Base-by-base conservation (phyloP, 805 yeast genomes). In the Nakazawaea ernobii region DNA sequence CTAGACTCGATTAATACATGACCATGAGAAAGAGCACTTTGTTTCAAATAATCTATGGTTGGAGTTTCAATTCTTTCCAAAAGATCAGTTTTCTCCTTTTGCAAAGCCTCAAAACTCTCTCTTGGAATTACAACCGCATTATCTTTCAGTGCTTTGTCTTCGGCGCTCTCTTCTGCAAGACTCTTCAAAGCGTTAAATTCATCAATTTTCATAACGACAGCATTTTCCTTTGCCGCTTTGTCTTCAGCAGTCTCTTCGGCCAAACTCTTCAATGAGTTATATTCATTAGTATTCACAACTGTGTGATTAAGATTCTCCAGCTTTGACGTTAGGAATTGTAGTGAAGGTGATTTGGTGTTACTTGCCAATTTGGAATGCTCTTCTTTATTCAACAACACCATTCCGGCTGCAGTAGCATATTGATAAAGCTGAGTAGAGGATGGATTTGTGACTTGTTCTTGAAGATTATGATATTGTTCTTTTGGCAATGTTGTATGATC, bases 91-190 rank as follows among this genome's bases (percentile, higher is more conserved):
- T 14, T 33, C 14, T 33, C 36, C 4, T 33, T 38, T 11, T 24
- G n/a, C 45, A 56, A 46, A 24, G 11, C 14, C 7, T 42, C 41
- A 45, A 48, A 55, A 10, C 44, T 52, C 2, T 52, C 51, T 2
- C 40, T 40, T 1, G 58, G 48, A n/a, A 61, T 26, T 3, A 55
- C 53, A 6, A 43, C 46, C 14, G 32, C 46, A 14, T 52, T 55
- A 26, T 55, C 60, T 14, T 55, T 52, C 43, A 55, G 28, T 5
- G 58, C 45, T 15, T 48, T 53, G 15, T 54, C 45, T 15, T 57
- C 60, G 48, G 67, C 62, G 2, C 67, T 57, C 8, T 65, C 65
- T 42, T 63, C 60, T 4, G 67, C 66, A 39, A 43, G 33, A 8
- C 37, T 42, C 1, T 51, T 32, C 7, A 60, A 42, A 28, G 63